These are phyloP conservation scores for Parietaria judaica DNA, from an alignment of 306 rosid genomes.

Conservation along the genomic window DNA sequence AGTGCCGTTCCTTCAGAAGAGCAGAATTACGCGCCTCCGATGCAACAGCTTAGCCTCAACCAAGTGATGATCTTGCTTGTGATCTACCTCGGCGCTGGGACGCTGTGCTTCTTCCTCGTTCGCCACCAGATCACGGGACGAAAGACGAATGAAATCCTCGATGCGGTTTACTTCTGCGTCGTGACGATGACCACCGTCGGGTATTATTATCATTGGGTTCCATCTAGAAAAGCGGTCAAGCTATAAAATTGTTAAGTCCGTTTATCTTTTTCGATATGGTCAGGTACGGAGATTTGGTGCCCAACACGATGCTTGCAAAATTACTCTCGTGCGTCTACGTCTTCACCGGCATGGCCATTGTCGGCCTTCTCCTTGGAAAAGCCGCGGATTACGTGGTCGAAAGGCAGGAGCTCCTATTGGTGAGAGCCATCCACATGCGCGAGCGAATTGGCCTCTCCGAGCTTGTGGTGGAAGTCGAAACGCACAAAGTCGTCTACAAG, in stretches of 20 bases:
- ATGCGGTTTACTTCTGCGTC: conserved; percentile 70
- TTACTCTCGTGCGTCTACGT: conserved; percentile 69
- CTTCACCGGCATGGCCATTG: conserved; percentile 64
- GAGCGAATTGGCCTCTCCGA: conserved; percentile 25
- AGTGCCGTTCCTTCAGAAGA: conserved; percentile 22
- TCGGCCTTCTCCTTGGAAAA: conserved; percentile 57
- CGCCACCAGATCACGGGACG: conserved; percentile 47
- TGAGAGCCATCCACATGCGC: conserved; percentile 33
- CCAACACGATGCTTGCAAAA: conserved; percentile 46
- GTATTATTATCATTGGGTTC: too few relatives aligned
- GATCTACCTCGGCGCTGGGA: conserved; percentile 55
- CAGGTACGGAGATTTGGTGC: conserved; percentile 75
- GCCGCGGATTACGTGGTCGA: conserved; percentile 73
- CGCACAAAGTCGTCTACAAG: conserved; percentile 47
- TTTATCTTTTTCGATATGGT: too few relatives aligned
- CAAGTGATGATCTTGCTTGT: conserved; percentile 33
- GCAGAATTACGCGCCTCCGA: conserved; percentile 14
- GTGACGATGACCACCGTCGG: conserved; percentile 92
- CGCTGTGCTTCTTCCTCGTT: conserved; percentile 55
- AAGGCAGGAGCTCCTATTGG: conserved; percentile 61
- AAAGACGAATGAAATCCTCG: conserved; percentile 56
- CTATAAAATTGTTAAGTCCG: too few relatives aligned
- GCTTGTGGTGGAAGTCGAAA: conserved; percentile 37
- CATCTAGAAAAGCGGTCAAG: too few relatives aligned
- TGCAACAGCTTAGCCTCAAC: conserved; percentile 33